Base-by-base conservation (phyloP, 1,139 yeast species). In the Eremothecium coryli region DNA sequence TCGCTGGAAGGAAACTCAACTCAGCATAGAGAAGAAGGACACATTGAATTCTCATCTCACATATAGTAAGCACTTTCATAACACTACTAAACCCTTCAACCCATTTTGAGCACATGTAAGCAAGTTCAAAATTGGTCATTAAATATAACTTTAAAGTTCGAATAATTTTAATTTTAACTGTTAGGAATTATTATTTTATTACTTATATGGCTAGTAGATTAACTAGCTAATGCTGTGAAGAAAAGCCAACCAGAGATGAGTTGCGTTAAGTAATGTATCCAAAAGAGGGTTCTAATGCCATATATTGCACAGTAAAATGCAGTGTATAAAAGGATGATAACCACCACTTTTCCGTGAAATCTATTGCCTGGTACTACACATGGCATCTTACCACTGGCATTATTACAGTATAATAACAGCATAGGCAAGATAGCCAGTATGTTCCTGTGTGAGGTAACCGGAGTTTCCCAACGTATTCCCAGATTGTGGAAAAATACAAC, bases 361-460 rank as follows among this genome's bases (percentile, higher is more conserved):
- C 40, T 42, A 2, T 43, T 44, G 2, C 43, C 48, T 2, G 60
- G 52, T 13, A 39, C 44, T 15, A 35, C 38, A 6, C 29, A 32
- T 13, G 59, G 58, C 12, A 52, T 42, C 17, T 41, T 45, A 18
- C 45, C 43, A 7, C 42, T 38, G 1, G 58, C 48, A 46, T 74
- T 68, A 27, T 63, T 54, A 40, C 70, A 73, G 26, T 70, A 67
- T 24, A 77, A 48, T 6, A 72, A 43, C 10, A 79, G 62, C 1
- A 77, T 71, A 1, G 90, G 88, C 9, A 76, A 54, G 13, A 81
- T 70, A 0, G 86, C 78, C 38, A 80, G 54, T 32, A 78, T 61
- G 49, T 80, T 80, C 52, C 80, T 90, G 52, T 80, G 90, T 0
- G 88, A 77, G 11, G 80, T 73, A 46, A 81, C 80, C 15, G 88